phyloP scores from a whole-genome alignment of 768 basidiomycete genomes.

The Podaxis sp. region DNA sequence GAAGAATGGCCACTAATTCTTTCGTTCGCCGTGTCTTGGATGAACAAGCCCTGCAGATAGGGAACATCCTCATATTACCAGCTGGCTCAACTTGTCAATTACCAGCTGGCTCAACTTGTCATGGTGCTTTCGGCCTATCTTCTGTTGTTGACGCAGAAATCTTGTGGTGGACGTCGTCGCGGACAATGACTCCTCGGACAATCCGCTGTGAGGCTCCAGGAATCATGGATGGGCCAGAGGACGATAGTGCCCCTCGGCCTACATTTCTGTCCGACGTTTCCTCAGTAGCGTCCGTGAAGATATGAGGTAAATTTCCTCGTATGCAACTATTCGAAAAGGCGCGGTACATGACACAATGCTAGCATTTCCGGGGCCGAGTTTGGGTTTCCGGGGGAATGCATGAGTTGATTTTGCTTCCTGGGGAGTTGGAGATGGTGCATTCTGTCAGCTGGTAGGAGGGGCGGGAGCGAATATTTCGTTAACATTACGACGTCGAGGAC shows the following conservation, averaged over 20 bases:
- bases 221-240: slow-evolving; percentile 9
- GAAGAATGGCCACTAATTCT: no score
- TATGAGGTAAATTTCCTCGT: slow-evolving; percentile 17
- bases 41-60: neutral
- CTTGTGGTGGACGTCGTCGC: neutral
- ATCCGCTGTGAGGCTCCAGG: neutral
- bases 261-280: slow-evolving; percentile 17
- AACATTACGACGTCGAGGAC: no score
- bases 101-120: neutral
- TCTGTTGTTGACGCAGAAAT: slow-evolving; percentile 2
- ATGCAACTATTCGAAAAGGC: no score
- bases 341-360: no score
- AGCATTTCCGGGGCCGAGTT: no score
- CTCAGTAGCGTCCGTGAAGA: slow-evolving; percentile 16
- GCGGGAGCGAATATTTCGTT: no score
- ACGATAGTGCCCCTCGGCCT: neutral
- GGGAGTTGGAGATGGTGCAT: no score
- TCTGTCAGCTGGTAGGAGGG: no score
- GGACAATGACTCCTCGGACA: neutral
- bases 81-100: neutral
- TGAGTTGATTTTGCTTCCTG: no score
- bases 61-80: neutral
- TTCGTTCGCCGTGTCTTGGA: neutral
- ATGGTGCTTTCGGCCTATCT: neutral
- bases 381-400: no score